These are phyloP conservation scores for Cladosporium sp. DNA, from an alignment of 2,329 filamentous ascomycete species.

Conservation along the genomic window DNA sequence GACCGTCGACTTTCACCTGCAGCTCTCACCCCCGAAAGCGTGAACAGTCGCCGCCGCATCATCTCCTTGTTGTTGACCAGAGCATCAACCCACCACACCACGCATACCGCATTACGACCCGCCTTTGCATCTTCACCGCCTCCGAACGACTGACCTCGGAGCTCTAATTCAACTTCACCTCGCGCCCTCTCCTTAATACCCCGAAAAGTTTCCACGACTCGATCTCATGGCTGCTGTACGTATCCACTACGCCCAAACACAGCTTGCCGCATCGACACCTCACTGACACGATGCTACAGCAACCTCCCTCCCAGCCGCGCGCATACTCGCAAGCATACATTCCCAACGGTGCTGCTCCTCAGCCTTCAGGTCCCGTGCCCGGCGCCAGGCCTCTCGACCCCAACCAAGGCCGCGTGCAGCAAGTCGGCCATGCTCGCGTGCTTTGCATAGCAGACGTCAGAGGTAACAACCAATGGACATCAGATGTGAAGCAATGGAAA, in stretches of 20 bases:
- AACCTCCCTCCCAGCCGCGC: slow-evolving; percentile 49
- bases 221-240: slow-evolving; percentile 12
- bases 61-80: slow-evolving; percentile 7
- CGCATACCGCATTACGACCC: background rate
- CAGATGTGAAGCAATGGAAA: background rate
- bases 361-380: slow-evolving; percentile 33
- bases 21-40: slow-evolving; percentile 2
- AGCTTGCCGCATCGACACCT: background rate
- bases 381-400: slow-evolving; percentile 45
- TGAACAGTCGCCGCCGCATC: background rate
- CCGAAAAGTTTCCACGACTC: slow-evolving; percentile 5
- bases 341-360: slow-evolving; percentile 40
- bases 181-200: background rate
- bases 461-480: slow-evolving; percentile 33
- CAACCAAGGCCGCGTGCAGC: slow-evolving; percentile 51
- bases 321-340: slow-evolving; percentile 47
- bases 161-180: background rate
- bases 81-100: background rate
- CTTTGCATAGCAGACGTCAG: slow-evolving; percentile 51
- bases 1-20: background rate
- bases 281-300: slow-evolving; percentile 30
- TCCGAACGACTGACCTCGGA: background rate
- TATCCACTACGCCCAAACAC: background rate
- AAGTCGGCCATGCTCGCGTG: slow-evolving; percentile 45
- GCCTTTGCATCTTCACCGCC: background rate